phyloP scores from a whole-genome alignment of 768 basidiomycete genomes.

The Boletus sensibilis region DNA sequence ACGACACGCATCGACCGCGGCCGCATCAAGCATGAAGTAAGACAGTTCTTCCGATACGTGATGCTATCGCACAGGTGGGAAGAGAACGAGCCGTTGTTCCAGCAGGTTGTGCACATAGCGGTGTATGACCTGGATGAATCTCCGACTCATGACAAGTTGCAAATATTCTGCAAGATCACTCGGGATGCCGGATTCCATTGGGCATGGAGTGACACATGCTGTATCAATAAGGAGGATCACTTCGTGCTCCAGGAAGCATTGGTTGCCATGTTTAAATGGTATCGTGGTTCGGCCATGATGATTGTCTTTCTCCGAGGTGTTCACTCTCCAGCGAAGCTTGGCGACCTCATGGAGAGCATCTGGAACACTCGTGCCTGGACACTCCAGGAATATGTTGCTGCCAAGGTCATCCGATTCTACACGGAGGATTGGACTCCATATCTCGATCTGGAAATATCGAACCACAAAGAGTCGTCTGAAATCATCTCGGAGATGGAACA shows the following conservation, averaged over 20 bases:
- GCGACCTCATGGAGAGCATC: neutral
- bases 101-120: neutral
- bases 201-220: constrained; percentile 16
- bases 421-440: neutral
- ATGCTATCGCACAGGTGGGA: constrained; percentile 9
- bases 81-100: neutral
- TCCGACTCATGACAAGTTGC: constrained; percentile 2
- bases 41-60: constrained; percentile 1
- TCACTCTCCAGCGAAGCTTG: neutral
- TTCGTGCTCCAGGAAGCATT: constrained; percentile 1
- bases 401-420: constrained; percentile 4
- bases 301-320: constrained; percentile 7
- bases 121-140: neutral
- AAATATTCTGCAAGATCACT: constrained; percentile 2
- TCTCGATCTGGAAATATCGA: neutral
- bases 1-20: neutral
- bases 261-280: constrained; percentile 6
- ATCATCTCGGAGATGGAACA: constrained; percentile 7
- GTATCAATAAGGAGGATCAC: constrained; percentile 1
- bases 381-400: constrained; percentile 4
- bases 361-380: constrained; percentile 13
- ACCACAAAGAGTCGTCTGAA: constrained; percentile 3
- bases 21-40: constrained; percentile 4
- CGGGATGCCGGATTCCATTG: constrained; percentile 5
- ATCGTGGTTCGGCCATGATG: neutral